Evolutionary conservation across 805 yeast species (phyloP).

Genomic region (Grigorovia transvaalensis): DNA sequence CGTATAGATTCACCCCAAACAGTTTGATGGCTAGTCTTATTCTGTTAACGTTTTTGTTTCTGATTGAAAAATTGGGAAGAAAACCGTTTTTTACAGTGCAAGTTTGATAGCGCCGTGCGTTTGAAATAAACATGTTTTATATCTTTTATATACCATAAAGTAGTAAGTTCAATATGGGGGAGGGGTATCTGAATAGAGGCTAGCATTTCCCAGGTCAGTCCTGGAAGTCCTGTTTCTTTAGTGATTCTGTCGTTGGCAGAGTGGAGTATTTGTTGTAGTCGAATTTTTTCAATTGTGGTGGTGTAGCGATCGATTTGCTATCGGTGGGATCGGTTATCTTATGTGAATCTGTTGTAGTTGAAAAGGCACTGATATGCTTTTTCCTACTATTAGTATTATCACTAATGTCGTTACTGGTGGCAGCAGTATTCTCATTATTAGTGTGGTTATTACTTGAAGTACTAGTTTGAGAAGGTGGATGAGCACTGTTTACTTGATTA

Average conservation of each 20-base stretch:
- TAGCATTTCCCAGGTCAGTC: not conserved
- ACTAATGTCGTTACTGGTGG: not conserved
- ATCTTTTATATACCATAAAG: not conserved
- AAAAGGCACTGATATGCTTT: too few relatives aligned
- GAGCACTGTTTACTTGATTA: not conserved
- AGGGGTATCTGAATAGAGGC: not conserved
- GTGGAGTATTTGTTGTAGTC: constrained; percentile 23
- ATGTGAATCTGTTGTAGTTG: not conserved
- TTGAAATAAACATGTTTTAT: too few relatives aligned
- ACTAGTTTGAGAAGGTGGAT: too few relatives aligned
- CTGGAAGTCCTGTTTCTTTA: constrained; percentile 10
- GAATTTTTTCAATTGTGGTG: constrained; percentile 6
- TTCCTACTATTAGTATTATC: too few relatives aligned
- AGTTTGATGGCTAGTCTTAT: too few relatives aligned
- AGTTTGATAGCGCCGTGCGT: not conserved
- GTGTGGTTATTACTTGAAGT: not conserved
- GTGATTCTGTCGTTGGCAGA: constrained; percentile 24
- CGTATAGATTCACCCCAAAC: too few relatives aligned
- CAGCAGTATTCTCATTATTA: not conserved
- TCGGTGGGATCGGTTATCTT: not conserved
- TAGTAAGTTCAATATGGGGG: not conserved
- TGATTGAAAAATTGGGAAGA: too few relatives aligned
- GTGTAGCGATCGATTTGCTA: not conserved
- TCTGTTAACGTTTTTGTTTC: too few relatives aligned
- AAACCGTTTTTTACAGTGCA: not conserved